Base-by-base conservation (phyloP, 1,139 yeast genomes). In the Trichomonascaceae sp. region DNA sequence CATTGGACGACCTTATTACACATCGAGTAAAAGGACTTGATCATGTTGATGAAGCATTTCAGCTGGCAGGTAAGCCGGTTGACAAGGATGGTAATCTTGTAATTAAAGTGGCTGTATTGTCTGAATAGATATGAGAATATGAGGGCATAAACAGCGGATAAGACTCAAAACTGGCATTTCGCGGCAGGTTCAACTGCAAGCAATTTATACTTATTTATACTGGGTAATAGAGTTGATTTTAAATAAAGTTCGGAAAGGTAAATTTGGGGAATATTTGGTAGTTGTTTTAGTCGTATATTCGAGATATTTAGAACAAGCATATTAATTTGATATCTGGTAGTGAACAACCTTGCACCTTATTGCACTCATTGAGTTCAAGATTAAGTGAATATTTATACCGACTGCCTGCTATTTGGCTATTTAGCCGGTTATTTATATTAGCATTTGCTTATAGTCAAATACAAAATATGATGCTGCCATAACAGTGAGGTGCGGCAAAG, bases 41-140 rank as follows among this genome's bases (percentile, higher is more conserved):
- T 13, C 58, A 61, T 32, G 67, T 59, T 1, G 51, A 48, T 6
- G 55, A 58, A 12, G 71, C 69, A 8, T 67, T 67, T 51, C 61
- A 62, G 39, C 55, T 67, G n/a, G 70, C 70, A 13, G 66, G 67
- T 20, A 62, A 62, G 51, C 61, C 67, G 2, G 57, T 57, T 9
- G 70, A 66, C 45, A 57, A 57, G 20, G 60, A 65, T 1, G 68
- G 67, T 10, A 64, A 64, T 22, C 57, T 65, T 39, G 67, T 65
- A 32, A 64, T 65, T 41, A 65, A 65, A 52, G 67, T 64, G 22
- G 66, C 66, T 18, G 57, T 65, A 20, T 43, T 58, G 17, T 52
- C 57, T 22, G 51, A 50, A 30, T 47, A 51, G 38, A 20, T 47
- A 32, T 22, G 12, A 13, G 12, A 41, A 10, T 12, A 36, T 17